A percentile compares a stretch with the other conserved stretches of the same genome.
Evolutionary conservation across 1,139 yeast genomes (phyloP).

Genomic region (Taphrina pruni): DNA sequence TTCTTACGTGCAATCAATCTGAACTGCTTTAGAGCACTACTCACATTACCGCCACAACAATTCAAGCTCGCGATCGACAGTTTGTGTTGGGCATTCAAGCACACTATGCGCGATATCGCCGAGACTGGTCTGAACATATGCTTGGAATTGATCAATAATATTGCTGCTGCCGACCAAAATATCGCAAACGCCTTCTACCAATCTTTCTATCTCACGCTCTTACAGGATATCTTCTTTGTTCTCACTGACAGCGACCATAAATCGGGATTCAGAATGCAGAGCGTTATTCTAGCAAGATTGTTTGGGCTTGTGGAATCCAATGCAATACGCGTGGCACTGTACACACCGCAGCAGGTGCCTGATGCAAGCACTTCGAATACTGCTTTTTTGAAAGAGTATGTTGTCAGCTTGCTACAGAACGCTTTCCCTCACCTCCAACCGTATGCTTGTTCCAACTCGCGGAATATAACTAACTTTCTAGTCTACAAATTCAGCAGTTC

Average conservation of each 20-base stretch:
- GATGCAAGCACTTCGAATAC: conserved; percentile 89
- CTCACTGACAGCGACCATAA: conserved; percentile 97
- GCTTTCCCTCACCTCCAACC: conserved; percentile 91
- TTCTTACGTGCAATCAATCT: conserved; percentile 83
- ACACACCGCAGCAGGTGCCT: conserved; percentile 64
- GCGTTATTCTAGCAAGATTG: conserved; percentile 81
- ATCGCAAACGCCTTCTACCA: conserved; percentile 87
- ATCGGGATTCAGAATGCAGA: conserved; percentile 89
- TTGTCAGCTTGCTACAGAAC: conserved; percentile 77
- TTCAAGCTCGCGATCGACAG: conserved; percentile 91
- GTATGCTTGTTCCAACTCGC: conserved; percentile 3
- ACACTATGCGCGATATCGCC: conserved; percentile 68
- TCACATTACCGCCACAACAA: conserved; percentile 88
- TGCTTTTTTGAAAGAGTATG: conserved; percentile 76
- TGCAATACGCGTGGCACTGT: conserved; percentile 76
- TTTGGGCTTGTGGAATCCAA: conserved; percentile 81
- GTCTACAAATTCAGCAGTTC: conserved; percentile 79
- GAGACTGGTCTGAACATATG: conserved; percentile 64
- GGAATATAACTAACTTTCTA: not conserved
- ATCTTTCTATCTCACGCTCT: conserved; percentile 84
- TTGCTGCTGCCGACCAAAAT: conserved; percentile 70
- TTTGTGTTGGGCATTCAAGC: conserved; percentile 97
- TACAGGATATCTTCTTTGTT: conserved; percentile 90
- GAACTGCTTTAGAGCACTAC: conserved; percentile 82
- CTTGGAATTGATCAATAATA: conserved; percentile 79